Evolutionary conservation across 345 rosid genomes (phyloP), one percentile per base, ranked within the genome.

Genomic region (Geranium rotundifolium): DNA sequence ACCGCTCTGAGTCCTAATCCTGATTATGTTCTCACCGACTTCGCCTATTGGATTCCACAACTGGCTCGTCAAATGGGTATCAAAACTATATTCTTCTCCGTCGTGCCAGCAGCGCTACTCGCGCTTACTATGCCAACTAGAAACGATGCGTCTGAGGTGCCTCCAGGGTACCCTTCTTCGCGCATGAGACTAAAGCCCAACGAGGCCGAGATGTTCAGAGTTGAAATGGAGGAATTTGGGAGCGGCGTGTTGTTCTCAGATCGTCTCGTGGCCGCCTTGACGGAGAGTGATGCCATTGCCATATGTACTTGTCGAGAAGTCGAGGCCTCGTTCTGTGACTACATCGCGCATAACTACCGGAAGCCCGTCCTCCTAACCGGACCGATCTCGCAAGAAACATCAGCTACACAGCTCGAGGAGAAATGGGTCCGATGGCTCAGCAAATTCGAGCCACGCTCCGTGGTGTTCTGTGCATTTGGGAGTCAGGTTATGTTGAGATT

Each of bases 321-420:
- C 2, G 82, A 81, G 71, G 81, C 74, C 27, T 64, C 73, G 2
- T 72, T 73, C 19, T 79, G 82, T 30, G 78, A 77, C 46, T 81
- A 64, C 27, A 20, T 78, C 0, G 68, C 34, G 7, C 17, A 16
- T 1, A 60, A 59, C 4, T 65, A 52, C 23, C 27, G 55, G 0
- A 78, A 60, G 59, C 59, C 69, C 3, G 68, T 69, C 50, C 12
- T 34, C 14, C 17, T 70, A 56, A 13, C 78, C 2, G 74, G 78
- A 8, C 74, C 78, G 2, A 50, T 63, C 31, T 46, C 66, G 19
- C 68, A 65, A 0, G 78, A 74, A 20, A 41, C 50, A 4, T 2
- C 39, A 0, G n/a, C 31, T 14, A 30, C 5, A 12, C 16, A 17
- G 54, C 54, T 0, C 65, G 60, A 20, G 49, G 67, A 29, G 41